These are phyloP conservation scores for Fusarium clavum DNA, from an alignment of 2,329 filamentous ascomycete species.

Conservation along the genomic window DNA sequence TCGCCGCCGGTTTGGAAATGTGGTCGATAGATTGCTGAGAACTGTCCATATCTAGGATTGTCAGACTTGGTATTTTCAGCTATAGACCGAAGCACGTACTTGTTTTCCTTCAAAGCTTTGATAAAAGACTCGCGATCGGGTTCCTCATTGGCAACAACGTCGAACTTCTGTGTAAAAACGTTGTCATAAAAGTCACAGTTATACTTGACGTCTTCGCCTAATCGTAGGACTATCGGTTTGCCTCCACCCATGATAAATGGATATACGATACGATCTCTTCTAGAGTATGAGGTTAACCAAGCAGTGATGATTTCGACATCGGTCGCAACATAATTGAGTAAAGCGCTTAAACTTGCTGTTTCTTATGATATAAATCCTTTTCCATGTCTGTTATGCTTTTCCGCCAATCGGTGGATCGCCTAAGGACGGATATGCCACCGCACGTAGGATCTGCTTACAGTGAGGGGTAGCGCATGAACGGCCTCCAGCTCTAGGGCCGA, in stretches of 20 bases:
- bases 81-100: neutral
- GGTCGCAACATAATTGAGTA: neutral
- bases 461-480: neutral
- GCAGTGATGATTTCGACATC: too few relatives aligned
- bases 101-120: constrained; percentile 53
- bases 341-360: neutral
- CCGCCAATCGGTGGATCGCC: neutral
- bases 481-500: neutral
- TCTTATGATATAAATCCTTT: neutral
- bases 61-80: neutral
- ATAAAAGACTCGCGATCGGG: constrained; percentile 55
- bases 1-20: constrained; percentile 72
- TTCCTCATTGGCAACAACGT: constrained; percentile 54
- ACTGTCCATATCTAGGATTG: constrained; percentile 35
- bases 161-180: constrained; percentile 54
- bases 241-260: neutral
- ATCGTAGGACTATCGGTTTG: constrained; percentile 34
- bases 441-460: neutral
- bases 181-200: constrained; percentile 56
- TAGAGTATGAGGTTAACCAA: neutral
- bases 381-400: neutral
- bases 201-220: constrained; percentile 61
- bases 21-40: constrained; percentile 63
- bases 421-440: neutral
- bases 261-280: neutral